Evolutionary conservation across 2,329 filamentous ascomycete species (phyloP), one percentile per base, ranked within the genome.

Genomic region (Xylaria sp.): DNA sequence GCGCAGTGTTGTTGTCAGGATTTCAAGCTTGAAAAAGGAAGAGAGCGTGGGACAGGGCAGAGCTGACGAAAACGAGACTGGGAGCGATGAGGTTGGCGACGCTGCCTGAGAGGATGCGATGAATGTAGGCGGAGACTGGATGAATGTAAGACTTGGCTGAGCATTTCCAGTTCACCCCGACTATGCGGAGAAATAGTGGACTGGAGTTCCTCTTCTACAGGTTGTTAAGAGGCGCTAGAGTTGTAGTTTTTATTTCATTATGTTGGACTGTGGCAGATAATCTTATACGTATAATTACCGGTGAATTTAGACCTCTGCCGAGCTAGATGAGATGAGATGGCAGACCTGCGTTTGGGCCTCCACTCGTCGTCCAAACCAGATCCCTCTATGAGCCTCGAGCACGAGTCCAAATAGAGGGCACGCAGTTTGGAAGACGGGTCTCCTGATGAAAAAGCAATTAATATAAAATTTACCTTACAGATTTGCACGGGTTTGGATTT

Each of bases 321-420:
- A 58, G 54, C 48, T 51, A 31, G 26, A 58, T 28, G 54, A 44
- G 54, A 58, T 42, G 20, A 58, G 36, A 58, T 58, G 54, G 54
- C 36, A 42, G 54, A 42, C 20, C 38, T 58, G 54, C 33, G 54
- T 58, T 58, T 58, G 54, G 54, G 54, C 54, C 36, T 58, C 54
- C 36, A 23, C 54, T 44, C 42, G 23, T 58, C 54, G 36, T 58
- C 36, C 36, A 20, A 58, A 58, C 38, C 7, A 58, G 36, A 44
- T 58, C 54, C 42, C 54, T 58, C 54, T 58, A 58, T 58, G 54
- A 36, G 33, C 53, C 51, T 28, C 28, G 33, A 33, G 7, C 7
- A 10, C 33, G 33, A 33, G 33, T 33, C 9, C 9, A 33, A 6
- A 33, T 33, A 3, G 9, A 10, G 33, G 33, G 33, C 2, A 33